Evolutionary conservation across 768 basidiomycete species (phyloP).

Genomic region (Suillus decipiens): DNA sequence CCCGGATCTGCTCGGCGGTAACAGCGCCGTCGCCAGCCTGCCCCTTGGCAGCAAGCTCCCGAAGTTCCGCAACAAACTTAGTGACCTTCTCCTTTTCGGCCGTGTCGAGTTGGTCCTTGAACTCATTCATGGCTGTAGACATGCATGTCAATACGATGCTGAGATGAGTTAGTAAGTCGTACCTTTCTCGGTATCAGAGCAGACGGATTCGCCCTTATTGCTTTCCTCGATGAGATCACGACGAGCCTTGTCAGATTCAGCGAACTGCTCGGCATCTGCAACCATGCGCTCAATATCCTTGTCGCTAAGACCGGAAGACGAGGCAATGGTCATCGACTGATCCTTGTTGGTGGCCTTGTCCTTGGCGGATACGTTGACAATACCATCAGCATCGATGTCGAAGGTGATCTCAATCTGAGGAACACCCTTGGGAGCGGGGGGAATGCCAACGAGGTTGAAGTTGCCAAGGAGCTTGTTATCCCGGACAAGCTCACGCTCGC

Average conservation of each 20-base stretch:
- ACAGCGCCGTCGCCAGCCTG: conserved; percentile 81
- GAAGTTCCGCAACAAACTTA: conserved; percentile 82
- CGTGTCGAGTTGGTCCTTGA: conserved; percentile 94
- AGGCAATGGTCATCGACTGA: conserved; percentile 96
- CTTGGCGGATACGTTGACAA: conserved; percentile 97
- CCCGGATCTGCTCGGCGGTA: conserved; percentile 85
- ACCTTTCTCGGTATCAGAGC: conserved; percentile 95
- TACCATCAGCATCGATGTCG: conserved; percentile 98
- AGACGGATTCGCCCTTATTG: conserved; percentile 95
- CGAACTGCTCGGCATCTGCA: conserved; percentile 88
- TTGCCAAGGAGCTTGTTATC: conserved; percentile 99
- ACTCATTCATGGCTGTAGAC: conserved; percentile 83
- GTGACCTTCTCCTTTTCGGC: conserved; percentile 93
- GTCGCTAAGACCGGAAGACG: conserved; percentile 94
- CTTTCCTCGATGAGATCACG: conserved; percentile 90
- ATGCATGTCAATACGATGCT: conserved; percentile 7
- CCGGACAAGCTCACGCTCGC: conserved; percentile 96
- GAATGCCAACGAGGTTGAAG: conserved; percentile 99
- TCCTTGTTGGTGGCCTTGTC: conserved; percentile 90
- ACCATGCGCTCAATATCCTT: conserved; percentile 99
- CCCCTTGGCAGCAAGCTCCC: conserved; percentile 87
- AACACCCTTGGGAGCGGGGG: conserved; percentile 75
- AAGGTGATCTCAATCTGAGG: conserved; percentile 87
- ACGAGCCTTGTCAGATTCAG: conserved; percentile 90
- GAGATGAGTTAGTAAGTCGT: conserved; percentile 20